A percentile compares a stretch with the other conserved stretches of the same genome.
phyloP scores from a whole-genome alignment of 164 flowering plant genomes.

The Magnolia kwangsiensis region DNA sequence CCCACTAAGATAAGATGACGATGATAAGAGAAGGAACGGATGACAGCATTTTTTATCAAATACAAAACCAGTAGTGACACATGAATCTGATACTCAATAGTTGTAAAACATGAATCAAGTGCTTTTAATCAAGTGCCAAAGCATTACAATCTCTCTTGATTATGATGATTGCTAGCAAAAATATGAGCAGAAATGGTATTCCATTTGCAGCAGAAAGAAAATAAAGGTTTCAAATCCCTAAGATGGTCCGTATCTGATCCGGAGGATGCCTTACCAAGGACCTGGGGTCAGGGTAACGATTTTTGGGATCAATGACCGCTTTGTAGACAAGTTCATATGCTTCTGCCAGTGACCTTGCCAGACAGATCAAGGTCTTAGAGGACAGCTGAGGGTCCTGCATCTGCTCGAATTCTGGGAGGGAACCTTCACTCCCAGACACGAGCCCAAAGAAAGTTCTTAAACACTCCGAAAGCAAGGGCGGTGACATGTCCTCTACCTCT shows the following conservation, averaged over 20 bases:
- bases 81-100: too few species aligned
- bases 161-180: background rate
- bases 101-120: too few species aligned
- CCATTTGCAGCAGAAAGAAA: background rate
- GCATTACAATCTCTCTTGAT: background rate
- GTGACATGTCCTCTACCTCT: slow-evolving; percentile 65
- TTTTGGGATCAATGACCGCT: slow-evolving; percentile 75
- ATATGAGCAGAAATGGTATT: background rate
- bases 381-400: slow-evolving; percentile 83
- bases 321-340: slow-evolving; percentile 69
- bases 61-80: too few species aligned
- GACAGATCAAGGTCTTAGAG: slow-evolving; percentile 57
- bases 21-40: too few species aligned
- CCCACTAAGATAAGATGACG: too few species aligned
- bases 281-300: slow-evolving; percentile 75
- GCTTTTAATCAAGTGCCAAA: background rate
- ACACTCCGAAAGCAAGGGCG: slow-evolving; percentile 64
- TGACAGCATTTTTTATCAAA: too few species aligned
- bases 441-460: slow-evolving; percentile 74
- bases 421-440: slow-evolving; percentile 70
- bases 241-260: slow-evolving; percentile 82
- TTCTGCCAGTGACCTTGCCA: slow-evolving; percentile 69
- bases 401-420: slow-evolving; percentile 87
- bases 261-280: slow-evolving; percentile 96
- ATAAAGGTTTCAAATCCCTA: slow-evolving; percentile 55